Base-by-base conservation (phyloP, 2,329 filamentous ascomycete species). In the Fusarium nygamai region DNA sequence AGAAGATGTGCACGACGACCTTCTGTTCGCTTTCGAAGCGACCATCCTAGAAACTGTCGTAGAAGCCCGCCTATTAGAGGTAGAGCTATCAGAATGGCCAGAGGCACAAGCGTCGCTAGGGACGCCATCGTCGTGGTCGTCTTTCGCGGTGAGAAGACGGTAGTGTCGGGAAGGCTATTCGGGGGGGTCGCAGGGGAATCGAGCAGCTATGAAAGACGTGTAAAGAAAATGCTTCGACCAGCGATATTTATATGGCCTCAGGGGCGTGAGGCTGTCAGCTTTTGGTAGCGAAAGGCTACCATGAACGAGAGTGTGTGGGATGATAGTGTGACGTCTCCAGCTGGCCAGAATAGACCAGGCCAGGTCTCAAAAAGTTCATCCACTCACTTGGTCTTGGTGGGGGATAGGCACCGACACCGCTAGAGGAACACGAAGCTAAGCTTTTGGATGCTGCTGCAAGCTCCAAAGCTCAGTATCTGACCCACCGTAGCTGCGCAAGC, bases 1-100 rank as follows among this genome's bases (percentile, higher is more conserved):
- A 92, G 80, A 61, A 94, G 87, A 60, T 89, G 85, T 64, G 87
- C 84, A 53, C 88, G 87, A 59, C 91, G 88, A 63, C 90, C 90
- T 24, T 90, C 88, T 0, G 92, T 92, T 80, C 90, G 91, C 79
- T 87, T 90, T 61, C 85, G 86, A 64, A 94, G 83, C 73, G 89
- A 88, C 85, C 87, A 92, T 71, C 92, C 92, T 29, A 91, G 75
- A 8, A 82, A 74, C 12, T 80, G 78, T 24, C 88, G 88, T 36
- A 89, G 34, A 17, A 74, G 33, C 5, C 53, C 67, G 17, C 78
- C 54, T 24, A 80, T n/a, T 8, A 72, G n/a, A 13, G 81, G 81
- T 17, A 76, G 31, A n/a, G 76, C 57, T 31, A 80, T 72, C n/a
- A 80, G 20, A 60, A 78, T 24, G 24, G 61, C 27, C 46, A 78